Percentiles rank a stretch among this genome's conserved stretches.
Evolutionary conservation across 1,284 basidiomycete genomes (phyloP).

Genomic region (Pisolithus thermaeus): DNA sequence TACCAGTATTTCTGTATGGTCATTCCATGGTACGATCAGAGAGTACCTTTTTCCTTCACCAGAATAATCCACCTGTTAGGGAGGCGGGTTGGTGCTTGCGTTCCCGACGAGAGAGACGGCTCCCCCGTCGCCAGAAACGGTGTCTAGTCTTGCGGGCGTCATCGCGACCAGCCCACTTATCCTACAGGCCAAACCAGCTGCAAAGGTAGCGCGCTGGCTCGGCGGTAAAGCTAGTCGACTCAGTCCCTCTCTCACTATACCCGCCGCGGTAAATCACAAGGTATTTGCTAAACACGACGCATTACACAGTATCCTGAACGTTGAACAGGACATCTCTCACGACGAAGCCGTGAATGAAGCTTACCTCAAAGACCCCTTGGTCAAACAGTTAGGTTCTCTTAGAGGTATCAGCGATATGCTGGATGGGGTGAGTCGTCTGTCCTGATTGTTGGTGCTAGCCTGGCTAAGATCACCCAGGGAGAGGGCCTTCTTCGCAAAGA

Average conservation of each 20-base stretch:
- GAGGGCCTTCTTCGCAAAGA: slow-evolving; percentile 49
- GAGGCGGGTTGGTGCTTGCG: slow-evolving; percentile 59
- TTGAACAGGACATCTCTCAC: slow-evolving; percentile 56
- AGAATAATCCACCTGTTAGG: slow-evolving; percentile 34
- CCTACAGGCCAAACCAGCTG: slow-evolving; percentile 52
- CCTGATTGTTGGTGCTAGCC: not conserved
- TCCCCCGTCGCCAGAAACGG: slow-evolving; percentile 34
- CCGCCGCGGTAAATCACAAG: slow-evolving; percentile 51
- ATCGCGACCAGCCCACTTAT: slow-evolving; percentile 69
- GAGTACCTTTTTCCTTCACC: not conserved
- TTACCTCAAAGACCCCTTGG: slow-evolving; percentile 61
- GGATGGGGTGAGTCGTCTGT: slow-evolving; percentile 41
- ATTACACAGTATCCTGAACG: not conserved
- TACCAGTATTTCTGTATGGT: slow-evolving; percentile 71
- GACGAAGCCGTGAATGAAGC: slow-evolving; percentile 53
- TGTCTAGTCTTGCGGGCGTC: slow-evolving; percentile 54
- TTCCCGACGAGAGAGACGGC: slow-evolving; percentile 47
- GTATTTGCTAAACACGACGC: slow-evolving; percentile 32
- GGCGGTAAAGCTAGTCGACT: slow-evolving; percentile 46
- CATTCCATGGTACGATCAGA: slow-evolving; percentile 70
- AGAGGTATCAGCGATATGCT: slow-evolving; percentile 73
- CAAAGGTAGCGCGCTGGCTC: slow-evolving; percentile 45
- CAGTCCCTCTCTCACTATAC: slow-evolving; percentile 51
- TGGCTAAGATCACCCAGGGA: slow-evolving; percentile 39
- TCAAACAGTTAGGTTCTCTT: slow-evolving; percentile 58